Evolutionary conservation across 352 stramenopile genomes (phyloP).

Genomic region (Pythium oligandrum): DNA sequence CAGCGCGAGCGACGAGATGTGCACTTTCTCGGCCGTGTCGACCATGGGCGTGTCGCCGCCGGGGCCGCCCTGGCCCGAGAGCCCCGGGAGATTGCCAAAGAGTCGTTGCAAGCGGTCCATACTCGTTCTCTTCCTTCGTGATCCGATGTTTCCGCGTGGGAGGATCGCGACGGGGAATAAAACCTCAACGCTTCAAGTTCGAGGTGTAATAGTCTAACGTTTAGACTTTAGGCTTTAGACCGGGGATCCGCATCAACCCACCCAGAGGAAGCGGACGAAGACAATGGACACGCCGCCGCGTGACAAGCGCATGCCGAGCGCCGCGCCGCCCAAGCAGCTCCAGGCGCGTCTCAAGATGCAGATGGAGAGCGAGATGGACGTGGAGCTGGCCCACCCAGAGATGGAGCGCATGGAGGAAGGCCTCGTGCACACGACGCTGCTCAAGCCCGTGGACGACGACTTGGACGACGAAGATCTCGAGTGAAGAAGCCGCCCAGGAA

Average conservation of each 20-base stretch:
- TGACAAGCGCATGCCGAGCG: slow-evolving; percentile 26
- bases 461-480: slow-evolving; percentile 77
- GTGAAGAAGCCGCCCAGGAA: slow-evolving; percentile 14
- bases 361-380: slow-evolving; percentile 64
- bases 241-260: background rate
- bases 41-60: slow-evolving; percentile 90
- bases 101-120: slow-evolving; percentile 86
- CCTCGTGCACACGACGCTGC: slow-evolving; percentile 47
- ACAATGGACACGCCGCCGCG: slow-evolving; percentile 69
- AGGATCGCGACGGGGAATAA: slow-evolving; percentile 15
- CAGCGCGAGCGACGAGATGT: slow-evolving; percentile 98
- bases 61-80: slow-evolving; percentile 59
- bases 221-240: too few species aligned
- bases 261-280: background rate
- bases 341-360: slow-evolving; percentile 71
- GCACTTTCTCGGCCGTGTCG: slow-evolving; percentile 98
- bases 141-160: slow-evolving; percentile 8
- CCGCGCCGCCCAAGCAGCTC: slow-evolving; percentile 41
- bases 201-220: slow-evolving; percentile 5
- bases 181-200: slow-evolving; percentile 24
- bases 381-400: slow-evolving; percentile 42
- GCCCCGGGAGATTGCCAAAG: slow-evolving; percentile 79
- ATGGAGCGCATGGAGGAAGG: slow-evolving; percentile 54
- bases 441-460: slow-evolving; percentile 63
- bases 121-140: slow-evolving; percentile 12